phyloP scores from a whole-genome alignment of 805 yeast genomes.

The Yarrowia sp. region DNA sequence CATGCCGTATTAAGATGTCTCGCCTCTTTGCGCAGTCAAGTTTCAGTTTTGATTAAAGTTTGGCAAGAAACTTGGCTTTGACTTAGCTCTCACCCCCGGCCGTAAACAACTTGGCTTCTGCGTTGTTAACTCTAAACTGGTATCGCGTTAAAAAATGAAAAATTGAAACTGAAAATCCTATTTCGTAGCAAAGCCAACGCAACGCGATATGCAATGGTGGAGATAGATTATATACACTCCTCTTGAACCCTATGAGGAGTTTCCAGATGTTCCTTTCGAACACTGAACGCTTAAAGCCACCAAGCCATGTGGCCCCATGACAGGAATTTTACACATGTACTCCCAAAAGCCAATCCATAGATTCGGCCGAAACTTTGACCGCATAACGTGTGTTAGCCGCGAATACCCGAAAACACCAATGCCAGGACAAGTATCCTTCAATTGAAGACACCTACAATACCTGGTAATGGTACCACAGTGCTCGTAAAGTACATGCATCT shows the following conservation, averaged over 20 bases:
- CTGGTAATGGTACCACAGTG: too few relatives aligned
- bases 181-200: too few relatives aligned
- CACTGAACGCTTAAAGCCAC: too few relatives aligned
- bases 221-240: too few relatives aligned
- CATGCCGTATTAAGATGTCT: slow-evolving; percentile 1
- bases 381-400: neutral
- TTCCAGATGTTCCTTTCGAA: too few relatives aligned
- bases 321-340: too few relatives aligned
- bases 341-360: neutral
- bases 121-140: slow-evolving; percentile 1
- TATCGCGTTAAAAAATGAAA: neutral
- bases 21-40: neutral
- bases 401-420: neutral
- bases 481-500: too few relatives aligned
- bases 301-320: too few relatives aligned
- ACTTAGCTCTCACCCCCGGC: neutral
- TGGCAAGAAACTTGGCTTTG: neutral
- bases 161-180: too few relatives aligned
- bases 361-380: neutral
- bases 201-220: too few relatives aligned
- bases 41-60: neutral
- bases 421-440: neutral
- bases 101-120: slow-evolving; percentile 22
- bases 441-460: too few relatives aligned
- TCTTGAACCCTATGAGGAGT: too few relatives aligned